Evolutionary conservation across 2,329 filamentous ascomycete species (phyloP).

Genomic region (Verticillium nonalfalfae): DNA sequence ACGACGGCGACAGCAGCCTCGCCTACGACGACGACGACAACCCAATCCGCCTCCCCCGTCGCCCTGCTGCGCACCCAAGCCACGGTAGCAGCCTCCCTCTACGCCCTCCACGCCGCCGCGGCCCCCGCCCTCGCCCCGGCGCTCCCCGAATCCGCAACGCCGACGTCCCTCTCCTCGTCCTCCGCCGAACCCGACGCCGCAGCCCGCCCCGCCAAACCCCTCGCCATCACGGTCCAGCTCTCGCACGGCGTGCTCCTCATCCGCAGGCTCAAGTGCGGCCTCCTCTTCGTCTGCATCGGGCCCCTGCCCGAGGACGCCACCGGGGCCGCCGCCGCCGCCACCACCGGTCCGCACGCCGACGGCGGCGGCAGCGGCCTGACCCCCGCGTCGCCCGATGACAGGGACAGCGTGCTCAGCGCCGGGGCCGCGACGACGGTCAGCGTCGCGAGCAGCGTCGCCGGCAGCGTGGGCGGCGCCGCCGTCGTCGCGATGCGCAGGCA

Average conservation of each 20-base stretch:
- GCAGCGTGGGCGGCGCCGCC: conserved; percentile 31
- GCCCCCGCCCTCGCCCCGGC: conserved; percentile 33
- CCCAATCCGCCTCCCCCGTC: conserved; percentile 30
- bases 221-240: conserved; percentile 52
- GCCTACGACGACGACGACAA: neutral
- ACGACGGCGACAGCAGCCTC: too few species aligned
- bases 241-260: conserved; percentile 53
- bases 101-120: conserved; percentile 47
- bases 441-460: conserved; percentile 30
- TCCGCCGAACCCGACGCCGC: neutral
- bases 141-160: conserved; percentile 24
- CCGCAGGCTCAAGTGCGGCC: conserved; percentile 48
- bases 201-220: conserved; percentile 22
- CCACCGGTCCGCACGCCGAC: conserved; percentile 10
- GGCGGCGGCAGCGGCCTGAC: conserved; percentile 2
- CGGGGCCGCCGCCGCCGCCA: neutral
- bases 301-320: conserved; percentile 23
- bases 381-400: conserved; percentile 32
- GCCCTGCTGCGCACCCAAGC: conserved; percentile 54
- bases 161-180: conserved; percentile 11
- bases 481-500: conserved; percentile 48
- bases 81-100: conserved; percentile 57
- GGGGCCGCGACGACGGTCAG: conserved; percentile 37
- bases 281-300: conserved; percentile 57
- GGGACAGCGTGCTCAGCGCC: conserved; percentile 38